Base-by-base conservation (phyloP, 345 rosid genomes). In the Eucalyptus fibrosa region DNA sequence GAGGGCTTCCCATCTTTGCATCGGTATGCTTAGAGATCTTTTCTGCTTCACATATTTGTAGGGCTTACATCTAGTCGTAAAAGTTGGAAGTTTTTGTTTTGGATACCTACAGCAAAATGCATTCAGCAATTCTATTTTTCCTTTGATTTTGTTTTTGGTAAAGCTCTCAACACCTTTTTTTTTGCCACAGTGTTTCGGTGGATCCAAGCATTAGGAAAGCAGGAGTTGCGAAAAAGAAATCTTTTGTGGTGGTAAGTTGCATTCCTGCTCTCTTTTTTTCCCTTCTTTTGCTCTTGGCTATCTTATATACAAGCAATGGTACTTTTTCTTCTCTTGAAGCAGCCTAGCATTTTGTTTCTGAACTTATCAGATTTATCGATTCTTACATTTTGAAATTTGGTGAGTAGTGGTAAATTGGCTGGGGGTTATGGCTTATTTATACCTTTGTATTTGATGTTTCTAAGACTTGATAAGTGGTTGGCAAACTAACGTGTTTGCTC, bases 1-100 rank as follows among this genome's bases (percentile, higher is more conserved):
- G 91, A 67, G 86, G 87, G 87, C 69, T 87, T 86, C 90, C 72
- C 90, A 47, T 37, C 87, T 59, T 62, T 88, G 45, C 80, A 91
- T 56, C 34, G 94, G 95, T 93, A 92, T 62, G 89, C 85, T 40
- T 72, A 72, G 83, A 72, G 83, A 37, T 72, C 82, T 72, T 77
- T 65, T 40, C 30, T 26, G 24, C 16, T 40, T 77, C 30, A 77
- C 47, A 21, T 77, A 77, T 77, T 11, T 40, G 47, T 77, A 77
- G 85, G 85, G 85, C 9, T 77, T 77, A 77, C 26, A 12, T 40
- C 9, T 40, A 77, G 47, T 40, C 5, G 1, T 77, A 37, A 40
- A 77, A 21, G 28, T 21, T 40, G 85, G 85, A 77, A 77, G 47
- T 77, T 77, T 40, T 77, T 77, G 47, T 40, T 77, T 77, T 77